These are phyloP conservation scores for Mycena sanguinolenta DNA, from an alignment of 768 basidiomycete species.

Conservation along the genomic window DNA sequence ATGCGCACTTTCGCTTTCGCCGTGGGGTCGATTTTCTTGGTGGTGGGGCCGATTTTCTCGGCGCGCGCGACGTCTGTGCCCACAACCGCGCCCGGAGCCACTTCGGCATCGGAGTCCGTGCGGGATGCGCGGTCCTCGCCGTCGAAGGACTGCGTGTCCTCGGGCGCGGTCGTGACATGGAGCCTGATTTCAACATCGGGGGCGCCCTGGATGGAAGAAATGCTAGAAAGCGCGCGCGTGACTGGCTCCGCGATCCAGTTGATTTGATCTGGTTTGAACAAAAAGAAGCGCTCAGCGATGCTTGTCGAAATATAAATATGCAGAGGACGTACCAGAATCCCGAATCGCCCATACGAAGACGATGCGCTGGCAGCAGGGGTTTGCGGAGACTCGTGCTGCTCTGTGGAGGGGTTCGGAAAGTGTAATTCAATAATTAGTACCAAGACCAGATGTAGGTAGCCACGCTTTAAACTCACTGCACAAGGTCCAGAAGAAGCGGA, in stretches of 20 bases:
- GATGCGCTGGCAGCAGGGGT: conserved; percentile 46
- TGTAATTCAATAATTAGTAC: too few species aligned
- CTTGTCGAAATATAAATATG: not conserved
- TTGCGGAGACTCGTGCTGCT: conserved; percentile 41
- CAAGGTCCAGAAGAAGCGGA: conserved; percentile 57
- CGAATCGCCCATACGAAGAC: conserved; percentile 62
- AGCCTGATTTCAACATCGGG: conserved; percentile 53
- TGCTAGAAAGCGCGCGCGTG: conserved; percentile 42
- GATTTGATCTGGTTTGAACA: conserved; percentile 47
- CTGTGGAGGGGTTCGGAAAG: conserved; percentile 42
- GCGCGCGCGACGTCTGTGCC: conserved; percentile 17
- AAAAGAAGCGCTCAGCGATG: too few species aligned
- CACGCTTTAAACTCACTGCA: conserved; percentile 58
- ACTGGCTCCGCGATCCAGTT: conserved; percentile 62
- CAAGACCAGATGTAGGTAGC: too few species aligned
- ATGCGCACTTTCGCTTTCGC: conserved; percentile 31
- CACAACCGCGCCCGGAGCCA: not conserved
- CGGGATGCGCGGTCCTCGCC: conserved; percentile 35
- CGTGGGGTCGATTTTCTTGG: not conserved
- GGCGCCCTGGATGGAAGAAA: conserved; percentile 38
- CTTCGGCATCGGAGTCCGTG: conserved; percentile 33
- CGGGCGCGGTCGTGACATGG: conserved; percentile 51
- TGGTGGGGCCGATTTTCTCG: not conserved
- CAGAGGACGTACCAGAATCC: conserved; percentile 47
- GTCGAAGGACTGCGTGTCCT: conserved; percentile 37